Evolutionary conservation across 139 green algal species (phyloP), one percentile per base, ranked within the genome.

Genomic region (Raphidocelis subcapitata): DNA sequence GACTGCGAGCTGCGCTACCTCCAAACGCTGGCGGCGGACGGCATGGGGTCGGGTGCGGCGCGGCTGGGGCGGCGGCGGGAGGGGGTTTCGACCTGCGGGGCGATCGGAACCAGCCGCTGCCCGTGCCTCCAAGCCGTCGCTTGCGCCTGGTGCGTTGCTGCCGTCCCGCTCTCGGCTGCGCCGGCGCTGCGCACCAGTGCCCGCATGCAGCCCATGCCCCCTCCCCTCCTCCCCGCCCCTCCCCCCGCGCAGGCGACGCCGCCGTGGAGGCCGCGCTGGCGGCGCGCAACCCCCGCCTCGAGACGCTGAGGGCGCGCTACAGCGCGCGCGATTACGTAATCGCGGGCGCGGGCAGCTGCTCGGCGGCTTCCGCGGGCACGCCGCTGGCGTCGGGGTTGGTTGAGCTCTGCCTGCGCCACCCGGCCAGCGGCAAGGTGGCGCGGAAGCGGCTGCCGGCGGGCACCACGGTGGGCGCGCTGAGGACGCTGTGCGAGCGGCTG

Each of bases 1-100:
- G 92, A 97, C 69, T 72, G 75, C 46, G 92, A 97, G 74, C 72
- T 95, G 41, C 80, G 85, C 28, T 97, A 96, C 80, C 73, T 96
- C 51, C 82, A 85, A 51, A 73, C 68, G 62, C 44, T 81, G 2
- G 33, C 79, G 31, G 69, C 72, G 23, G 73, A 85, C 76, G 66
- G 32, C 41, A 64, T 26, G 59, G 12, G 54, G 23, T 2, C n/a
- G n/a, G 33, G 24, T 37, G 10, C 31, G 26, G 14, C 41, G 51
- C 32, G 49, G 56, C 28, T 56, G 56, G 28, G 44, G 52, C 31
- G 62, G 60, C 63, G 59, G 57, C 41, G 51, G 57, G 18, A 26
- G 44, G 57, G 21, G 15, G 0, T 24, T 15, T 15, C 56, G 56
- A 64, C n/a, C 16, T 16, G 16, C 57, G 24, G 26, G 26, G 57